Evolutionary conservation across 306 rosid species (phyloP).

Genomic region (Quercus glauca): DNA sequence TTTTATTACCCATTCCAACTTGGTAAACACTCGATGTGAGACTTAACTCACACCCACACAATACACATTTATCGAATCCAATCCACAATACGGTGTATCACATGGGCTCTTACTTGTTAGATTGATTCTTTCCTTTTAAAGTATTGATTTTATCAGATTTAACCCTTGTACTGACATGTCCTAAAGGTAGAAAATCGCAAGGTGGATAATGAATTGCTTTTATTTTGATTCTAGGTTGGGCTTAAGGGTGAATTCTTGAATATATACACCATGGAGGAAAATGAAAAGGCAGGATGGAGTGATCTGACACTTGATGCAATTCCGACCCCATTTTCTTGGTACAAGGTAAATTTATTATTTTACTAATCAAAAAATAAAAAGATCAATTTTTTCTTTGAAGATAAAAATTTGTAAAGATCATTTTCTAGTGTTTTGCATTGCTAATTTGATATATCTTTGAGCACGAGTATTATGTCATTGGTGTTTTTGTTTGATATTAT

Average conservation of each 20-base stretch:
- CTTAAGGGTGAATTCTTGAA: constrained; percentile 71
- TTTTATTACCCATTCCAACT: no score
- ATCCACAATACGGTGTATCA: not conserved
- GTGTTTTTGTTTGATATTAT: no score
- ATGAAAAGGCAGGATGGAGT: constrained; percentile 63
- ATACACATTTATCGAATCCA: no score
- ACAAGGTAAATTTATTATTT: constrained; percentile 59
- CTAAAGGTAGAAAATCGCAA: not conserved
- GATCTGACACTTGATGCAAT: constrained; percentile 48
- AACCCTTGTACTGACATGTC: not conserved
- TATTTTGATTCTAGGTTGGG: constrained; percentile 66
- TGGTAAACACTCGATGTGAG: no score
- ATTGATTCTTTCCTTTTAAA: not conserved
- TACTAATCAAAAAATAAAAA: not conserved
- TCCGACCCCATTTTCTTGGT: constrained; percentile 82
- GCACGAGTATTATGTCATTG: not conserved
- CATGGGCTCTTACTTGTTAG: constrained; percentile 4
- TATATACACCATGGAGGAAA: constrained; percentile 51
- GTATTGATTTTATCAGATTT: constrained; percentile 5
- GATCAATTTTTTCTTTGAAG: constrained; percentile 4
- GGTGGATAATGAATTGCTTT: constrained; percentile 2
- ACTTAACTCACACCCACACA: no score
- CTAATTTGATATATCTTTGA: not conserved
- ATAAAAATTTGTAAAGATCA: constrained; percentile 10
- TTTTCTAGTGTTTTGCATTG: not conserved